These are phyloP conservation scores for Cytospora mali DNA, from an alignment of 2,329 filamentous ascomycete genomes.

Conservation along the genomic window DNA sequence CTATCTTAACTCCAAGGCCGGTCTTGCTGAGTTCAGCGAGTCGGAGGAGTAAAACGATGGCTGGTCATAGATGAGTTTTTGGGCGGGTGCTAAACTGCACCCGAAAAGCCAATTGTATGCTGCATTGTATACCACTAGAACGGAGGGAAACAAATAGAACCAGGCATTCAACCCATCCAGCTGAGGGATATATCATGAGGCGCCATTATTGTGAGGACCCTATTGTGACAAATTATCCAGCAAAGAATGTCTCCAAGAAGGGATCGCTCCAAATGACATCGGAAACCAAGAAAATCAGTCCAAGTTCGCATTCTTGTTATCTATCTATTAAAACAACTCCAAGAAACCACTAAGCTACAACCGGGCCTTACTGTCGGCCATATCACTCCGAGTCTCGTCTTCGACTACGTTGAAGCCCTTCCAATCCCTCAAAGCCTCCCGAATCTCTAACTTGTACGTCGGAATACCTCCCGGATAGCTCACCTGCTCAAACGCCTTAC, in stretches of 20 bases:
- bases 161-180: constrained; percentile 3
- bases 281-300: not conserved
- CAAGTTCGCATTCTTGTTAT: too few species aligned
- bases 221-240: not conserved
- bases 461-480: constrained; percentile 49
- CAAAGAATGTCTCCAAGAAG: not conserved
- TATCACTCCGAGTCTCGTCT: not conserved
- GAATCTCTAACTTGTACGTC: constrained; percentile 38
- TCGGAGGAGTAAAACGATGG: constrained; percentile 44
- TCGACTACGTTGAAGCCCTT: constrained; percentile 38
- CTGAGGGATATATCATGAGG: not conserved
- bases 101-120: not conserved
- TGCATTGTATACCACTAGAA: constrained; percentile 24
- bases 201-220: not conserved
- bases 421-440: constrained; percentile 40
- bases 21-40: constrained; percentile 58
- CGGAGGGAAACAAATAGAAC: constrained; percentile 13
- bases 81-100: not conserved
- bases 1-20: constrained; percentile 79
- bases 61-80: not conserved
- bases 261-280: not conserved
- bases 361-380: not conserved
- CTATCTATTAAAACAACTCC: not conserved
- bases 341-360: not conserved
- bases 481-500: constrained; percentile 55